Percentiles rank a stretch among this genome's conserved stretches.
Conservation (phyloP, 225 moss, liverwort and hornwort species). For the Sphagnum tenellum region DNA sequence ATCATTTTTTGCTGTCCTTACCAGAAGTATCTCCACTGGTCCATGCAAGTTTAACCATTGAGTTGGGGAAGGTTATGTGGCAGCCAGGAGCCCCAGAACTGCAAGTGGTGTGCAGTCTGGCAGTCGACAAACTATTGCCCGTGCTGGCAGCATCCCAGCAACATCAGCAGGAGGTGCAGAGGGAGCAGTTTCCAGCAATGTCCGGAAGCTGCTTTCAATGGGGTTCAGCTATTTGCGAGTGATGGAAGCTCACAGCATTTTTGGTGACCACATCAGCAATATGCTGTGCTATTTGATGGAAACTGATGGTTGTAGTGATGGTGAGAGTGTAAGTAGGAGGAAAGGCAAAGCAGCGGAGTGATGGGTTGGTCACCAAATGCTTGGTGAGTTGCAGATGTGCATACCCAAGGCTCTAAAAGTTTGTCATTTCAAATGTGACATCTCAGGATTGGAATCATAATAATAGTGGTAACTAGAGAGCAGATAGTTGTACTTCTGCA, state of each 20-base stretch:
- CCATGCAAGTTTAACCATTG: no score
- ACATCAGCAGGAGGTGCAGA: slow-evolving; percentile 30
- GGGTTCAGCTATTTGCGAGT: slow-evolving; percentile 90
- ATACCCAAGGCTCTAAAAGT: no score
- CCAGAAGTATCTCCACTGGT: no score
- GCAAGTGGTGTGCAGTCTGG: slow-evolving; percentile 24
- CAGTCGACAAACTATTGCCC: slow-evolving; percentile 17
- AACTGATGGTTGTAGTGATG: slow-evolving; percentile 44
- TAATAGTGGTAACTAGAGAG: no score
- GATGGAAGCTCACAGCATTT: slow-evolving; percentile 80
- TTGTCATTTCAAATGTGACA: no score
- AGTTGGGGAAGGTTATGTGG: slow-evolving; percentile 2
- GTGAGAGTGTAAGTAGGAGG: slow-evolving; percentile 71
- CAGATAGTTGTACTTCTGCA: no score
- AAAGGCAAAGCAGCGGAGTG: slow-evolving; percentile 94
- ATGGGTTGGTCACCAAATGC: neutral
- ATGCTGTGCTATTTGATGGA: slow-evolving; percentile 95
- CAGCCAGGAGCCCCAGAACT: slow-evolving; percentile 56
- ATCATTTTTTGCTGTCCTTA: no score
- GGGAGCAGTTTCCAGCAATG: slow-evolving; percentile 48
- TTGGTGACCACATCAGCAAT: slow-evolving; percentile 88
- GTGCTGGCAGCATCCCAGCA: slow-evolving; percentile 19
- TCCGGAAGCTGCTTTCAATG: slow-evolving; percentile 88
- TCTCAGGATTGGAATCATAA: no score
- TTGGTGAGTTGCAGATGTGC: no score